Conservation (phyloP, 2,329 filamentous ascomycete genomes). For the Penicillium occitanis region DNA sequence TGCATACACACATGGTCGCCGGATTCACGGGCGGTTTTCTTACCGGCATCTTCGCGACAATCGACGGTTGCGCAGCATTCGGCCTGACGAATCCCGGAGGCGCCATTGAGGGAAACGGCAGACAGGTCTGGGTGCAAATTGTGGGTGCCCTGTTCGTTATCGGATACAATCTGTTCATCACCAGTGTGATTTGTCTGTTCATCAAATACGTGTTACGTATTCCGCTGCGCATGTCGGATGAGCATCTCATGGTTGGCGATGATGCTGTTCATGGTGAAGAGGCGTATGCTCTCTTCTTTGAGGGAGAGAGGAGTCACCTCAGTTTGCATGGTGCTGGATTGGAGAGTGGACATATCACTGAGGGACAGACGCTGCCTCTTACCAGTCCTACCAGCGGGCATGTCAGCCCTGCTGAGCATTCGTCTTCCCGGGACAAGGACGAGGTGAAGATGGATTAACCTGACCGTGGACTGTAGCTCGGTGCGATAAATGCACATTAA, state of each 20-base stretch:
- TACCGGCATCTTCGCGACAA: constrained; percentile 50
- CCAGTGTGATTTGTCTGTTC: constrained; percentile 50
- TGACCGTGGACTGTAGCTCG: not conserved
- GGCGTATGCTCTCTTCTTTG: constrained; percentile 34
- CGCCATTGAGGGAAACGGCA: constrained; percentile 53
- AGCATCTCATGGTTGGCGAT: constrained; percentile 48
- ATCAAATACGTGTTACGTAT: constrained; percentile 53
- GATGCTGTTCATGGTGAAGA: constrained; percentile 52
- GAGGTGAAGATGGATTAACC: constrained; percentile 7
- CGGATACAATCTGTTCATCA: constrained; percentile 54
- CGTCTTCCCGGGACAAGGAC: constrained; percentile 12
- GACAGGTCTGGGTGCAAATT: constrained; percentile 52
- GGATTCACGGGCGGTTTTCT: constrained; percentile 49
- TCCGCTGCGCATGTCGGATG: constrained; percentile 50
- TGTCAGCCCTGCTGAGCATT: not conserved
- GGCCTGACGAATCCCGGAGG: constrained; percentile 48
- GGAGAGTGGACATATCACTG: constrained; percentile 22
- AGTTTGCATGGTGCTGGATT: constrained; percentile 20
- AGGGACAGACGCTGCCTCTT: constrained; percentile 2
- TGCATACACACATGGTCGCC: constrained; percentile 52
- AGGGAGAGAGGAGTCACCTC: constrained; percentile 23
- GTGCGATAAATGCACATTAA: not conserved
- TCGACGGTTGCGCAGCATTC: constrained; percentile 50
- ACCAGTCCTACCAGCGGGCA: not conserved
- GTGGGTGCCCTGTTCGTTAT: constrained; percentile 52